phyloP scores from a whole-genome alignment of 352 stramenopile genomes.

The Achlya hypogyna region DNA sequence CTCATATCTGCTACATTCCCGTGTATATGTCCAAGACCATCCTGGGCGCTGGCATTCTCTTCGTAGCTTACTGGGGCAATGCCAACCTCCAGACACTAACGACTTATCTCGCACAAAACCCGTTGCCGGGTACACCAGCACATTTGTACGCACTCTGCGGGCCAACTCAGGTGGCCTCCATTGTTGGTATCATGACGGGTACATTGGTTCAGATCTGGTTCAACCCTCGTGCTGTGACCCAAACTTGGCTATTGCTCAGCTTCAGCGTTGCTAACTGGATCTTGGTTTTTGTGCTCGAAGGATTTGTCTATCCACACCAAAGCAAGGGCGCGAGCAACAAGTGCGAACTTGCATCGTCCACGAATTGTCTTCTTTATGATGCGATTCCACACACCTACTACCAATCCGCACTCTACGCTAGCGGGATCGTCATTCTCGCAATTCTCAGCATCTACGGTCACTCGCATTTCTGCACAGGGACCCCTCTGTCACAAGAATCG shows the following conservation, averaged over 20 bases:
- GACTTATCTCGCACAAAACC: slow-evolving; percentile 19
- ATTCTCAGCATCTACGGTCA: slow-evolving; percentile 13
- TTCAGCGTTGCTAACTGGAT: slow-evolving; percentile 23
- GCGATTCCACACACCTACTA: slow-evolving; percentile 17
- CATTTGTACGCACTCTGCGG: slow-evolving; percentile 18
- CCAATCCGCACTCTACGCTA: slow-evolving; percentile 17
- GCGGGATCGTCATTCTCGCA: slow-evolving; percentile 1
- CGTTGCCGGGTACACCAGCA: slow-evolving; percentile 1
- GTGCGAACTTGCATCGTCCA: slow-evolving; percentile 20
- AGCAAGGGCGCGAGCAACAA: slow-evolving; percentile 1
- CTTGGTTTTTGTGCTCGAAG: slow-evolving; percentile 22
- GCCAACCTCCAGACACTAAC: slow-evolving; percentile 23
- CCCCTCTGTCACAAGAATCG: background rate
- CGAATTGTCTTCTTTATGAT: slow-evolving; percentile 17
- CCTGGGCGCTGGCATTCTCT: slow-evolving; percentile 17
- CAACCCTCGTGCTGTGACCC: slow-evolving; percentile 17
- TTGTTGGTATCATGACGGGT: slow-evolving; percentile 24
- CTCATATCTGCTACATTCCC: slow-evolving; percentile 19
- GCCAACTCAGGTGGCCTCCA: slow-evolving; percentile 18
- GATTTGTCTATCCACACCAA: background rate
- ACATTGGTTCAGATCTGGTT: slow-evolving; percentile 23
- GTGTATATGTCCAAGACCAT: slow-evolving; percentile 23
- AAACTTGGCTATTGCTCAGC: slow-evolving; percentile 17
- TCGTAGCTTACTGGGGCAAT: slow-evolving; percentile 21
- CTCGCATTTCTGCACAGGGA: background rate